A percentile compares a stretch with the other conserved stretches of the same genome.
Conservation (phyloP, 225 moss, liverwort and hornwort species). For the Sphagnum tenellum region DNA sequence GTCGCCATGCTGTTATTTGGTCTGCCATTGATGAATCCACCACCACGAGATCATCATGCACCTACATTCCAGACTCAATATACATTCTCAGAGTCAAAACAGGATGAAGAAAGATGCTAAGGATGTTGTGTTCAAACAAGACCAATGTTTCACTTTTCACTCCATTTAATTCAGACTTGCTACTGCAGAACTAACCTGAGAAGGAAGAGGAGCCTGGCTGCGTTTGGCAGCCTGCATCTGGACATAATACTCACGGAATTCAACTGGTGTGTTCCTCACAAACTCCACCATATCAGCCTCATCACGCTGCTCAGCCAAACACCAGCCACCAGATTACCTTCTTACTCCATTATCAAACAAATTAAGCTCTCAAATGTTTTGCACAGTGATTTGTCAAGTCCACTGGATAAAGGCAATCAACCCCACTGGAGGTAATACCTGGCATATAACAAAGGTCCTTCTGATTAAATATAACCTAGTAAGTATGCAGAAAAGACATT, state of each 20-base stretch:
- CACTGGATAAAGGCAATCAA: constrained; percentile 35
- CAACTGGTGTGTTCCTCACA: constrained; percentile 71
- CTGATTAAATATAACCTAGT: too few species aligned
- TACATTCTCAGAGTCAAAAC: too few species aligned
- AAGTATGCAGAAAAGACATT: too few species aligned
- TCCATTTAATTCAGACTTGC: too few species aligned
- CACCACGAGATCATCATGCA: constrained; percentile 83
- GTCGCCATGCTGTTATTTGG: constrained; percentile 86
- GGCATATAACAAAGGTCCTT: constrained; percentile 5
- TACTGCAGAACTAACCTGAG: constrained; percentile 36
- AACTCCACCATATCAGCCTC: constrained; percentile 87
- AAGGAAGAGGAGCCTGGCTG: constrained; percentile 78
- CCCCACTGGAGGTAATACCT: constrained; percentile 97
- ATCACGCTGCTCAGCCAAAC: constrained; percentile 52
- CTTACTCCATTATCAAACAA: too few species aligned
- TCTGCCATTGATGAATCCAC: constrained; percentile 82
- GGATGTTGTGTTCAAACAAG: too few species aligned
- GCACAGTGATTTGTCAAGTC: constrained; percentile 62
- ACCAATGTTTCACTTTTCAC: too few species aligned
- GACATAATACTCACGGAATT: constrained; percentile 88
- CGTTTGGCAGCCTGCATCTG: constrained; percentile 99
- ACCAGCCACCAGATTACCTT: too few species aligned
- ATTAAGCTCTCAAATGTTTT: constrained; percentile 62
- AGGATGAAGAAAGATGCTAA: too few species aligned
- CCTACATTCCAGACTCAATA: constrained; percentile 14